Base-by-base conservation (phyloP, 768 basidiomycete species). In the Sporobolomyces phaffii region DNA sequence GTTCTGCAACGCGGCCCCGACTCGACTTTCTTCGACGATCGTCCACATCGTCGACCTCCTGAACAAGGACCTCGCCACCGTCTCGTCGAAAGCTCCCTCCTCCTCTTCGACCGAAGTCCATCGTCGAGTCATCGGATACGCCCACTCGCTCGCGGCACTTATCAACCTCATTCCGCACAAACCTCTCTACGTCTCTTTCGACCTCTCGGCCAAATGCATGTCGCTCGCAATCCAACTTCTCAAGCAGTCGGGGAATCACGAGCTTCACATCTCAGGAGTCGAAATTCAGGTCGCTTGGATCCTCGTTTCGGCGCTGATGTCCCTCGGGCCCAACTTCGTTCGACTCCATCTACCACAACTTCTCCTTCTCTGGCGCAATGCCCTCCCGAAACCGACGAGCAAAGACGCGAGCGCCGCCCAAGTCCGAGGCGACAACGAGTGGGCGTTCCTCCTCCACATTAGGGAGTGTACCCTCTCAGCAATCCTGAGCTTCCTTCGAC, bases 201-300 rank as follows among this genome's bases (percentile, higher is more conserved):
- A 98, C 75, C 84, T 93, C 72, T 87, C 87, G 43, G 59, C 73
- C 49, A 68, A 67, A 69, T 87, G 92, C 22, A 84, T 98, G 62
- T 90, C 96, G 74, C 87, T 90, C 77, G 89, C 94, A 2, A 90
- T 88, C 2, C 86, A 88, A 62, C 83, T 99, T 14, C 83, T 99
- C 59, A 97, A 94, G 75, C 84, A 87, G 38, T 88, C 90, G 1
- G 89, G 89, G 11, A 92, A 96, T 65, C 94, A 97, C 75, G 88
- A 93, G 64, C 81, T 98, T 49, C 83, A 85, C 60, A 78, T 89
- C 34, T 91, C 90, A 2, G 84, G 84, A 17, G 81, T 89, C 34
- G 91, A 94, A 75, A 86, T 96, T 3, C 91, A 94, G 75, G 87
- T 93, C 1, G 91, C 93, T 0, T 98, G 96, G 96, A 91, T 87